Base-by-base conservation (phyloP, 495 filamentous ascomycete genomes). In the Letharia lupina region DNA sequence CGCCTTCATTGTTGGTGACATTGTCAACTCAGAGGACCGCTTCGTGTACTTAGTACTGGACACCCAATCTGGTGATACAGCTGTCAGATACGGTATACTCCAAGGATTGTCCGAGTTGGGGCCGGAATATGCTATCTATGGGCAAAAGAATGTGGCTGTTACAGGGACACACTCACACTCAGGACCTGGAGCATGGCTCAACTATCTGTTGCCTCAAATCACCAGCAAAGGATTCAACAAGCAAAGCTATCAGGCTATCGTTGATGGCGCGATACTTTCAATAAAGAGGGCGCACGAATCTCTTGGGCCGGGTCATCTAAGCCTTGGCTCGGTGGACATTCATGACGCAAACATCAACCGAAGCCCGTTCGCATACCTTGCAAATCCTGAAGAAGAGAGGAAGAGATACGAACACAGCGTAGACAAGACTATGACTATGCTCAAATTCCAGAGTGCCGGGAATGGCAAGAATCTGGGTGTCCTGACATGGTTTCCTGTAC, bases 81-180 rank as follows among this genome's bases (percentile, higher is more conserved):
- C 91, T 3, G 81, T 97, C 39, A 81, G 93, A 47, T 86, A 96
- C 76, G 93, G 91, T 16, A 91, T 97, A 45, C 74, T 97, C 39
- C 76, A 90, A 65, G 89, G 85, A 11, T 79, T 98, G 31, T 75
- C 78, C 44, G 78, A 71, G 4, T 76, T 94, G 16, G 91, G 91
- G 0, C 69, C 80, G 6, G 84, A 87, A 15, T 96, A 91, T 73
- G 76, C 81, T 8, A 75, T 85, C 47, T 98, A 97, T 74, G 85
- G 83, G 58, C 86, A 91, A 65, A 83, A 88, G 65, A 98, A 97
- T 75, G 76, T 98, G 45, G 93, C 93, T 44, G 82, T 98, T 20
- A 95, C 90, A 5, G 93, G 94, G 28, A 97, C 94, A 5, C 93
- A 98, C 75, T 93, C 90, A 12, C 93, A 98, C 75, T 89, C 92